These are phyloP conservation scores for Neonectria ditissima DNA, from an alignment of 2,329 filamentous ascomycete species.

Conservation along the genomic window DNA sequence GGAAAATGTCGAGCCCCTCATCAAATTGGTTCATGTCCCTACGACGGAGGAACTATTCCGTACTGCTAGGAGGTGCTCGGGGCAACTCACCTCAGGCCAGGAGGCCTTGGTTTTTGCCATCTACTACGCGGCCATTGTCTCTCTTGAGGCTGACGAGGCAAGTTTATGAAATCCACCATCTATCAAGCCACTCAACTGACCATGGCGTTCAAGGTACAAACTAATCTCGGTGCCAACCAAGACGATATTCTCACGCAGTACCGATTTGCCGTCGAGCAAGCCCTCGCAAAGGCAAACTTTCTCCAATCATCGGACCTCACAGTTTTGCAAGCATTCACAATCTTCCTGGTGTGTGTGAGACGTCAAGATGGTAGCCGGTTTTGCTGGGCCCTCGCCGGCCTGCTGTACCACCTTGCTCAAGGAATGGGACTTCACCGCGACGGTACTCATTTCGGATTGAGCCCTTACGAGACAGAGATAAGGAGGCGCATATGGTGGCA, in stretches of 20 bases:
- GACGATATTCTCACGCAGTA: constrained; percentile 60
- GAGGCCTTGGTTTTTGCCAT: constrained; percentile 75
- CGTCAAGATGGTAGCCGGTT: constrained; percentile 63
- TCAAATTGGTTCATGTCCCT: constrained; percentile 79
- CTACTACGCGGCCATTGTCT: constrained; percentile 69
- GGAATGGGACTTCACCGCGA: constrained; percentile 72
- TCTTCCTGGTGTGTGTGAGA: constrained; percentile 65
- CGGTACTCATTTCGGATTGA: constrained; percentile 61
- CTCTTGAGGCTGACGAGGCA: constrained; percentile 71
- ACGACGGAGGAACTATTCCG: constrained; percentile 72
- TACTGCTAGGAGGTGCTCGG: constrained; percentile 69
- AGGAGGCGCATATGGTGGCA: constrained; percentile 71
- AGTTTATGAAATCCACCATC: constrained; percentile 6
- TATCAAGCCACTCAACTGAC: constrained; percentile 18
- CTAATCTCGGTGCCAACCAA: constrained; percentile 59
- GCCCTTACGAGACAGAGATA: constrained; percentile 70
- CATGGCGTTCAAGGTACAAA: constrained; percentile 38
- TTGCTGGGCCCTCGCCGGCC: constrained; percentile 70
- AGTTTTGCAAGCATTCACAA: constrained; percentile 68
- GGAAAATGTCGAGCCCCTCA: constrained; percentile 78
- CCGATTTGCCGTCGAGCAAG: constrained; percentile 67
- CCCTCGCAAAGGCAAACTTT: constrained; percentile 68
- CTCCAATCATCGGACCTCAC: constrained; percentile 67
- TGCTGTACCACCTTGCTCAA: constrained; percentile 69
- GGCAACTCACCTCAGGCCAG: constrained; percentile 66